Conservation (phyloP, 2,329 filamentous ascomycete genomes). For the Colletotrichum sp. region DNA sequence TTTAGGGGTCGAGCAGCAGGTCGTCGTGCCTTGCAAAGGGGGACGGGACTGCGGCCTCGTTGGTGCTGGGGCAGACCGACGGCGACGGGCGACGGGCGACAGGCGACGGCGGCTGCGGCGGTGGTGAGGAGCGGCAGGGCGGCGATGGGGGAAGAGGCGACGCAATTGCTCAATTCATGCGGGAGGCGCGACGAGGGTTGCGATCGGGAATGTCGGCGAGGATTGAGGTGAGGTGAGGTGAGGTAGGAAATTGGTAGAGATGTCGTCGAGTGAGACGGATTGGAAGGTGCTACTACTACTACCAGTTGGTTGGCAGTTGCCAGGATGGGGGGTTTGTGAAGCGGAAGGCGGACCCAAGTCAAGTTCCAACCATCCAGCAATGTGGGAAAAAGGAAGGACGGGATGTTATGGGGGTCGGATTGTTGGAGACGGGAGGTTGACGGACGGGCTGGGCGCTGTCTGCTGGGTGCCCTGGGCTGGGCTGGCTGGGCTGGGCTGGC, state of each 20-base stretch:
- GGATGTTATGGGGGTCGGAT: not conserved
- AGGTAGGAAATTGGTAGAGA: not conserved
- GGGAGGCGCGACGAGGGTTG: not conserved
- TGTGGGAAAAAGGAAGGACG: conserved; percentile 8
- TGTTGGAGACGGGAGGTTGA: conserved; percentile 9
- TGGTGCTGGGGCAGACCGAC: conserved; percentile 18
- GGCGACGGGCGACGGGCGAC: not conserved
- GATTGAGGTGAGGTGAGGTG: not conserved
- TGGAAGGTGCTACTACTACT: conserved; percentile 15
- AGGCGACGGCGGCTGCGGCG: not conserved
- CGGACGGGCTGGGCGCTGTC: not conserved
- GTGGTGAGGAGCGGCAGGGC: not conserved
- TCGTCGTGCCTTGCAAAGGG: conserved; percentile 19
- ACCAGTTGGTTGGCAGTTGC: conserved; percentile 20
- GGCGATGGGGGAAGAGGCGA: not conserved
- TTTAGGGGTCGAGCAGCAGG: conserved; percentile 10
- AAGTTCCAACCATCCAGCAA: not conserved
- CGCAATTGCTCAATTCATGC: conserved; percentile 15
- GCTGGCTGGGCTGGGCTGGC: not conserved
- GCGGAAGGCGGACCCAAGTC: not conserved
- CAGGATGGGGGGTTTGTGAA: conserved; percentile 9
- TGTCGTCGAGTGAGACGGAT: conserved; percentile 15
- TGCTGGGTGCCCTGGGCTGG: not conserved
- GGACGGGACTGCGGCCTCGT: conserved; percentile 24
- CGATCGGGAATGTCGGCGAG: not conserved